phyloP scores from a whole-genome alignment of 768 basidiomycete species.

The Sporobolomyces roseus region DNA sequence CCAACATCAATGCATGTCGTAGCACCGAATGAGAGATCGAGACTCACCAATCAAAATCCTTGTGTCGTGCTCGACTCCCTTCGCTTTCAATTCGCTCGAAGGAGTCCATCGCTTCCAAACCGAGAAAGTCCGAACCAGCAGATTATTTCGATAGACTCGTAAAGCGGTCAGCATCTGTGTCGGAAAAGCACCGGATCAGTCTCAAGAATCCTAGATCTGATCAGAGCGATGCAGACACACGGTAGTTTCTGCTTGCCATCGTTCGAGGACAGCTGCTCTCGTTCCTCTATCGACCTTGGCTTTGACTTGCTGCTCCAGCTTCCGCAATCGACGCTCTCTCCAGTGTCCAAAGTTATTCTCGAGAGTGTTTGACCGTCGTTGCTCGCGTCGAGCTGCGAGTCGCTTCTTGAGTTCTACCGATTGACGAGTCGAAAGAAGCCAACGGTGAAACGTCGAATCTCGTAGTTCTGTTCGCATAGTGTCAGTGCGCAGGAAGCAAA shows the following conservation, averaged over 20 bases:
- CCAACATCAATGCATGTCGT: background rate
- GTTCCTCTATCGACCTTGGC: background rate
- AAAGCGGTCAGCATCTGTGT: conserved; percentile 12
- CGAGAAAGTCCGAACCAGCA: background rate
- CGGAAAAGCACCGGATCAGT: too few relatives aligned
- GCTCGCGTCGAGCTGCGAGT: background rate
- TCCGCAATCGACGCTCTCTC: conserved; percentile 6
- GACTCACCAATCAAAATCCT: background rate
- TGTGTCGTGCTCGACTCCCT: background rate
- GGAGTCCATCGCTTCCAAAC: conserved; percentile 26
- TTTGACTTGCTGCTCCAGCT: background rate
- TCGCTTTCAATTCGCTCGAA: background rate
- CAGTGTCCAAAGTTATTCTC: background rate
- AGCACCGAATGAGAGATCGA: too few relatives aligned
- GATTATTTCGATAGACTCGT: background rate
- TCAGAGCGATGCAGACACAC: too few relatives aligned
- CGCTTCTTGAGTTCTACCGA: background rate
- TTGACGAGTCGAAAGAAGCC: background rate
- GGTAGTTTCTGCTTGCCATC: conserved; percentile 13
- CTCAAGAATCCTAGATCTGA: too few relatives aligned
- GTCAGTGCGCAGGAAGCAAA: too few relatives aligned
- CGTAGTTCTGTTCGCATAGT: conserved; percentile 14
- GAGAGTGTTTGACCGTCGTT: background rate
- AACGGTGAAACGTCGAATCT: conserved; percentile 17
- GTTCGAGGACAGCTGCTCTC: background rate